Base-by-base conservation (phyloP, 1,139 yeast species). In the Kluyveromyces sp. region DNA sequence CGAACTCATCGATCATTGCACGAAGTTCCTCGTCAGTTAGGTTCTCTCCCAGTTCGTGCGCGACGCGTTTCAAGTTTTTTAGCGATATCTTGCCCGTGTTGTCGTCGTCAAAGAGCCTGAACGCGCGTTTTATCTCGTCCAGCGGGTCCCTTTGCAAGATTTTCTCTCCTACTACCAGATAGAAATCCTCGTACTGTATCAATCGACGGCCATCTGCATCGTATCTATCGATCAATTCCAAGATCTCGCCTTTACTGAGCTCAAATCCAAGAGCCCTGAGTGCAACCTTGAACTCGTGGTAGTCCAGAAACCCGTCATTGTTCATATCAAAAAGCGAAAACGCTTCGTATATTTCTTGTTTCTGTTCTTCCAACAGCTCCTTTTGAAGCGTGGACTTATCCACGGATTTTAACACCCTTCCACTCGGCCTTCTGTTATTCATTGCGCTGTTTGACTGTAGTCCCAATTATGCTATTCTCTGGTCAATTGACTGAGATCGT, bases 1-100 rank as follows among this genome's bases (percentile, higher is more conserved):
- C 99, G 60, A 94, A 94, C 65, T 92, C 98, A 51, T 89, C 96
- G 52, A 94, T 92, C 98, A 94, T 92, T 11, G 97, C 96, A 52
- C 84, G 75, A 45, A 94, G 71, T 57, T 94, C 98, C 48, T 88
- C 96, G 52, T 92, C 98, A 8, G 87, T 83, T 47, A 94, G 69
- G 56, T 83, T 85, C 63, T 94, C 98, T 1, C 96, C 96, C 49
- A 94, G 68, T 53, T 92, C 97, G 57, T 84, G 84, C 15, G 97
- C 94, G 1, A 92, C 95, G 48, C 94, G 75, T 64, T 94, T 78
- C 46, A 94, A 72, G 58, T 89, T 86, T 53, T 92, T 75, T 43
- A 92, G 70, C 46, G 84, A 71, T 45, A 94, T 92, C 61, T 81
- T 83, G 0, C 98, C 97, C 0, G 94, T 86, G 39, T 74, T 74